phyloP scores from a whole-genome alignment of 257 asterid genomes.

The Solanum appendiculatum region DNA sequence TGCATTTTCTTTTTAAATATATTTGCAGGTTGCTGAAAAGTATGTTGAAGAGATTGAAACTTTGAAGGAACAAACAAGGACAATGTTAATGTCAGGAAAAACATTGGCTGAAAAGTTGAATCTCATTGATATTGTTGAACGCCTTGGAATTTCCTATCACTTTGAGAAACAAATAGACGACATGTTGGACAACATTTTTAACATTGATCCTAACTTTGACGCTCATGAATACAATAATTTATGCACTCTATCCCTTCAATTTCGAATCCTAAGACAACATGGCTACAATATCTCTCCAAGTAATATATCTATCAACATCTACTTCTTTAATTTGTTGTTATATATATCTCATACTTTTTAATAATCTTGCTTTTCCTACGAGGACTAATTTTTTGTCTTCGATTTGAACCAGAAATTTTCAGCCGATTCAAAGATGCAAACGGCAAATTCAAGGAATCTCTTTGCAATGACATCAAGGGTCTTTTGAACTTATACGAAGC shows the following conservation, averaged over 20 bases:
- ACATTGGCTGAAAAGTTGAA: constrained; percentile 1
- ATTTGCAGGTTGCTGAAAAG: not conserved
- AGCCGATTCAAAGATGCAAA: not conserved
- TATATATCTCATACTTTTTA: no score
- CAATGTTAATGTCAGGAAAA: not conserved
- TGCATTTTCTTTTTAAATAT: not conserved
- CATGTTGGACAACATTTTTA: not conserved
- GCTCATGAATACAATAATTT: not conserved
- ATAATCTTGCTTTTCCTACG: no score
- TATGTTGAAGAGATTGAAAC: constrained; percentile 4
- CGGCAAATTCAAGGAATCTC: not conserved
- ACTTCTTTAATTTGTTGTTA: no score
- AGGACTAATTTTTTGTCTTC: not conserved
- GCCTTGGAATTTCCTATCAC: not conserved
- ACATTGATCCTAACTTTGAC: not conserved
- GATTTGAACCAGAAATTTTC: not conserved
- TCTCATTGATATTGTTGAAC: constrained; percentile 1
- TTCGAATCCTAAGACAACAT: not conserved
- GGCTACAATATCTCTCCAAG: not conserved
- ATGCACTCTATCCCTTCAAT: not conserved
- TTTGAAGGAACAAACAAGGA: constrained; percentile 17
- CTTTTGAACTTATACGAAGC: not conserved
- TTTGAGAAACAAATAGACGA: not conserved
- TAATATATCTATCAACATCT: not conserved
- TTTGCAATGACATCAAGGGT: not conserved